Conservation (phyloP, 805 yeast species). For the Saturnispora besseyi region DNA sequence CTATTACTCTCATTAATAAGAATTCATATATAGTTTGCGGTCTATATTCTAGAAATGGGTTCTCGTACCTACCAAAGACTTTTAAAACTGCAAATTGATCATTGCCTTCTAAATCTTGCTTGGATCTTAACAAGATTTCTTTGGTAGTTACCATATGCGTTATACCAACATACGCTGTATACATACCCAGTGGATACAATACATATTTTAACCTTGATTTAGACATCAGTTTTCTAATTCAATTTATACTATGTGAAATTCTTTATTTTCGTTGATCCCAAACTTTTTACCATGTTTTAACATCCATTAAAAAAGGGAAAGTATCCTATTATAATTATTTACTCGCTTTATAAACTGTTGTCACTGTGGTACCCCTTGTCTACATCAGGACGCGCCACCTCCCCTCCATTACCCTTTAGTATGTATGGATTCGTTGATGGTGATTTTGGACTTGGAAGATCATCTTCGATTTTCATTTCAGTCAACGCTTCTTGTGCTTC, state of each 20-base stretch:
- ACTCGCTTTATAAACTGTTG: background rate
- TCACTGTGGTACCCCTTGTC: constrained; percentile 7
- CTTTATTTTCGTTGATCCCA: too few relatives aligned
- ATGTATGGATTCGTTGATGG: constrained; percentile 14
- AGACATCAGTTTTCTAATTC: background rate
- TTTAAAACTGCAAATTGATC: constrained; percentile 37
- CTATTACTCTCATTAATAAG: constrained; percentile 60
- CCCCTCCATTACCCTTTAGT: constrained; percentile 10
- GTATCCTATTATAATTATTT: background rate
- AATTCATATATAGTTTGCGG: constrained; percentile 87
- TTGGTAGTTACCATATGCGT: constrained; percentile 41
- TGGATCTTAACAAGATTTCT: constrained; percentile 12
- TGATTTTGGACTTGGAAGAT: constrained; percentile 11
- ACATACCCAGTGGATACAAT: constrained; percentile 38
- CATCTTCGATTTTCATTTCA: constrained; percentile 3
- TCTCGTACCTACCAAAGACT: constrained; percentile 75
- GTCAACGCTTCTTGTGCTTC: constrained; percentile 6
- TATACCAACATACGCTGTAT: constrained; percentile 58
- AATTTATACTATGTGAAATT: background rate
- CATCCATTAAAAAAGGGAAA: background rate
- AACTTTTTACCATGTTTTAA: background rate
- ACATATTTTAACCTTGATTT: constrained; percentile 18
- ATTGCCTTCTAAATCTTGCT: constrained; percentile 1
- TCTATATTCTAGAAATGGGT: constrained; percentile 85
- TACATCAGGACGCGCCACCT: constrained; percentile 2